phyloP scores from a whole-genome alignment of 164 flowering plant species.

The Kalanchoe fedtschenkoi region DNA sequence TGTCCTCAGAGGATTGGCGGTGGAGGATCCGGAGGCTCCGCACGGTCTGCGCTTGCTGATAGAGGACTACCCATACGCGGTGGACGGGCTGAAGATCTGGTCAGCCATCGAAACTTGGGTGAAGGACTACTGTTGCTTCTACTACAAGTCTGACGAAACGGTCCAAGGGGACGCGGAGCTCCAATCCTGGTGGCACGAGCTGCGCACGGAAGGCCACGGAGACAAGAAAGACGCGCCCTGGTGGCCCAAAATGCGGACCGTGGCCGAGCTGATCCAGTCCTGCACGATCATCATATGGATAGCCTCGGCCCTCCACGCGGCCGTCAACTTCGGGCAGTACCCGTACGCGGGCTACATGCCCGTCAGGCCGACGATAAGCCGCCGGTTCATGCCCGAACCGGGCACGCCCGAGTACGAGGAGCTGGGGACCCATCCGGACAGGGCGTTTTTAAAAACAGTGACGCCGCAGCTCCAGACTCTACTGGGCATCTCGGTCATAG shows the following conservation, averaged over 20 bases:
- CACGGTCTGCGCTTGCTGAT: constrained; percentile 35
- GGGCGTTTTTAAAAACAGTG: constrained; percentile 27
- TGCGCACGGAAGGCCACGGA: constrained; percentile 46
- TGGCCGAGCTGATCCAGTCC: constrained; percentile 20
- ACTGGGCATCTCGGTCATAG: constrained; percentile 30
- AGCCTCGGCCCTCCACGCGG: constrained; percentile 46
- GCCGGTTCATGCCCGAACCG: constrained; percentile 30
- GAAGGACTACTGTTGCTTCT: constrained; percentile 34
- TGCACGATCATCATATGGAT: constrained; percentile 46
- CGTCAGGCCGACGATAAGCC: constrained; percentile 34
- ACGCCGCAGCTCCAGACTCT: constrained; percentile 29
- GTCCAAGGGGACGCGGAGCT: constrained; percentile 37
- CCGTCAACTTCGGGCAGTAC: constrained; percentile 40
- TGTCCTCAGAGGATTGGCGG: constrained; percentile 45
- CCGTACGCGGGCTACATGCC: constrained; percentile 37
- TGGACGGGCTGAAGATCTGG: constrained; percentile 58
- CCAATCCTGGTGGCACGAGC: constrained; percentile 58
- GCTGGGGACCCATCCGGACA: constrained; percentile 24
- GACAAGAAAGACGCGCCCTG: constrained; percentile 47
- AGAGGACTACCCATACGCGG: constrained; percentile 61
- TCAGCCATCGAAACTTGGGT: constrained; percentile 49
- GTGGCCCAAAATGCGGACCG: constrained; percentile 46
- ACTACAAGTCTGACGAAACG: constrained; percentile 27
- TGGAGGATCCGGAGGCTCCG: constrained; percentile 25
- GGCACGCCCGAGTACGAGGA: constrained; percentile 28